Base-by-base conservation (phyloP, 257 asterid genomes). In the Gentiana straminea region DNA sequence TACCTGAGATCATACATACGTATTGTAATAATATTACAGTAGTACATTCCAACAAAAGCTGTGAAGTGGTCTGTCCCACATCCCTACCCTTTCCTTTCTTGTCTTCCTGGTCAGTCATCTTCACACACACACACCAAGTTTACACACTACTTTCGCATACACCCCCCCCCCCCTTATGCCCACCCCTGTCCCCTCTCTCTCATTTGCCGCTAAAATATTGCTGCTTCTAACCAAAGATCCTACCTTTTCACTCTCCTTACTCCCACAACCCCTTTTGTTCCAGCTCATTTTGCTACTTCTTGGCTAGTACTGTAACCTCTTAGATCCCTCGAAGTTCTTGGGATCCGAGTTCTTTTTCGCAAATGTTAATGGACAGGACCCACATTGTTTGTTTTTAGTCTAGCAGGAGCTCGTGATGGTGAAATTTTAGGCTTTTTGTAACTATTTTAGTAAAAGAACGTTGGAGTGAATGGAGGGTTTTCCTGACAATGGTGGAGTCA, bases 331-430 rank as follows among this genome's bases (percentile, higher is more conserved):
- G 15, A 2, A 24, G 13, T 32, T 59, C 5, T 8, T 44, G 35
- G 65, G 71, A 67, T 67, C 71, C 63, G 34, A 48, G 44, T 44
- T 8, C n/a, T n/a, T 8, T 11, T 45, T 12, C 49, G 44, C 7
- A 4, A 11, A 53, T 43, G 35, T 8, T 34, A 0, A 46, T 33
- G 58, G 49, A 13, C 45, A 53, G 73, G 45, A 53, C 64, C 72
- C 51, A 77, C 95, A 86, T 82, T 86, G 89, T 41, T 35, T 52
- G 59, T 54, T 56, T 60, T 58, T 56, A 53, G 62, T 51, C 41
- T 57, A 68, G 75, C 68, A 72, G 70, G 82, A 86, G 75, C 70
- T 75, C 64, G 60, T 52, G 61, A 43, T 33, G 11, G 32, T 51
- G 41, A 49, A 8, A 56, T 62, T 55, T 39, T n/a, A 45, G 58